phyloP scores from a whole-genome alignment of 2,329 filamentous ascomycete genomes.

The Emmonsiellopsis sp. region DNA sequence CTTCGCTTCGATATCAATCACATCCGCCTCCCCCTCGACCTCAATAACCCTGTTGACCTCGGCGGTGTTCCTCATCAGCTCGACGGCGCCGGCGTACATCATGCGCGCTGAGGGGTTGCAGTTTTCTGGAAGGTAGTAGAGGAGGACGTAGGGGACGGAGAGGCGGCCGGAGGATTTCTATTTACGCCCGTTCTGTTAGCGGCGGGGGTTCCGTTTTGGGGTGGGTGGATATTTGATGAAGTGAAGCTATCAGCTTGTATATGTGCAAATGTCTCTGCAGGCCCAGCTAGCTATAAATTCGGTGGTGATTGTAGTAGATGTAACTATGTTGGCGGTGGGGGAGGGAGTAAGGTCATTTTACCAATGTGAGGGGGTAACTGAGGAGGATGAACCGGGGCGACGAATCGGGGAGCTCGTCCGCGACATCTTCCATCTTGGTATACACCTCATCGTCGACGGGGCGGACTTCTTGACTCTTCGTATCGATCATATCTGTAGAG shows the following conservation, averaged over 20 bases:
- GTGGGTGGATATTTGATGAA: not conserved
- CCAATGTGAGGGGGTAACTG: slow-evolving; percentile 81
- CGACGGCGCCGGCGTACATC: slow-evolving; percentile 93
- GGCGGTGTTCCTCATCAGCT: slow-evolving; percentile 86
- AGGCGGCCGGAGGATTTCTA: slow-evolving; percentile 67
- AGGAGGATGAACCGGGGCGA: slow-evolving; percentile 82
- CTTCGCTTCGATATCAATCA: slow-evolving; percentile 70
- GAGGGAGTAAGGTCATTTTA: slow-evolving; percentile 32
- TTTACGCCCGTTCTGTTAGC: not conserved
- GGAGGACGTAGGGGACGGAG: slow-evolving; percentile 83
- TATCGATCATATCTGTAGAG: slow-evolving; percentile 73
- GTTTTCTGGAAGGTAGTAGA: slow-evolving; percentile 90
- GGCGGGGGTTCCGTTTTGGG: not conserved
- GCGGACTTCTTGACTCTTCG: slow-evolving; percentile 79
- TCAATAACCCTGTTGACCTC: slow-evolving; percentile 86
- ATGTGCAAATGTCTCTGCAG: not conserved
- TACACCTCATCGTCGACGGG: slow-evolving; percentile 76
- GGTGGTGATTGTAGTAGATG: no score
- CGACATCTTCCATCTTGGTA: slow-evolving; percentile 68
- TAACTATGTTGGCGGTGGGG: not conserved
- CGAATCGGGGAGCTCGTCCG: slow-evolving; percentile 85
- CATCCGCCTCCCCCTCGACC: slow-evolving; percentile 68
- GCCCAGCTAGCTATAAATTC: not conserved
- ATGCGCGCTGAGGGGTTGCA: slow-evolving; percentile 82
- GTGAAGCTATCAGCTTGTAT: not conserved